Conservation (phyloP, 2,329 filamentous ascomycete genomes). For the Xylaria sp. region DNA sequence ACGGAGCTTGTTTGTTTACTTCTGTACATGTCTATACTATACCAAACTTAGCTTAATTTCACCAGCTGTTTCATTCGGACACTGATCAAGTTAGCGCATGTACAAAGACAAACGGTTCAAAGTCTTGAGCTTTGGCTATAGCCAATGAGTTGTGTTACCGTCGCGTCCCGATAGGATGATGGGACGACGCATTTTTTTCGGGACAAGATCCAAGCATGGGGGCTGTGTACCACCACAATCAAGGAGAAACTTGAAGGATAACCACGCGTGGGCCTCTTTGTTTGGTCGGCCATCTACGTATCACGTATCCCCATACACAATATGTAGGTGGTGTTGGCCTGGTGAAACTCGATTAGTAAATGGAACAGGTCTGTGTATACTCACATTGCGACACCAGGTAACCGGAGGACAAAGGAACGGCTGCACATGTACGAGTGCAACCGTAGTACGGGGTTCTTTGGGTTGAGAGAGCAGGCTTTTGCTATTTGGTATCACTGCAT, state of each 20-base stretch:
- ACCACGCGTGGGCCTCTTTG: background rate
- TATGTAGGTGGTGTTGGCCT: background rate
- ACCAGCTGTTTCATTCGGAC: constrained; percentile 8
- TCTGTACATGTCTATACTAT: constrained; percentile 35
- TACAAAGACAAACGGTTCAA: background rate
- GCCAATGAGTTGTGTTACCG: background rate
- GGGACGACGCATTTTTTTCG: background rate
- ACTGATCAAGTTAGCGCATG: background rate
- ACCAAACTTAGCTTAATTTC: constrained; percentile 32
- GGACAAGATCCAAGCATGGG: background rate
- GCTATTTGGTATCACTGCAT: background rate
- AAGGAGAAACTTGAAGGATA: background rate
- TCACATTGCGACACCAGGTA: background rate
- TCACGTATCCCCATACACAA: constrained; percentile 8
- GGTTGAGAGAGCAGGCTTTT: background rate
- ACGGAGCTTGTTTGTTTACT: constrained; percentile 16
- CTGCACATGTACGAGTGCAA: background rate
- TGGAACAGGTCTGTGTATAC: background rate
- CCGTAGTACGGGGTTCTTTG: background rate
- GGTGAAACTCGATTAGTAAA: constrained; percentile 11
- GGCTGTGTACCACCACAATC: background rate
- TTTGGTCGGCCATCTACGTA: background rate
- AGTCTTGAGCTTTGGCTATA: background rate
- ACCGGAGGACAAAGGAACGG: too few relatives aligned
- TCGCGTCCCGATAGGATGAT: background rate